These are phyloP conservation scores for Diospyros kaki DNA, from an alignment of 148 eudicot species.

Conservation along the genomic window DNA sequence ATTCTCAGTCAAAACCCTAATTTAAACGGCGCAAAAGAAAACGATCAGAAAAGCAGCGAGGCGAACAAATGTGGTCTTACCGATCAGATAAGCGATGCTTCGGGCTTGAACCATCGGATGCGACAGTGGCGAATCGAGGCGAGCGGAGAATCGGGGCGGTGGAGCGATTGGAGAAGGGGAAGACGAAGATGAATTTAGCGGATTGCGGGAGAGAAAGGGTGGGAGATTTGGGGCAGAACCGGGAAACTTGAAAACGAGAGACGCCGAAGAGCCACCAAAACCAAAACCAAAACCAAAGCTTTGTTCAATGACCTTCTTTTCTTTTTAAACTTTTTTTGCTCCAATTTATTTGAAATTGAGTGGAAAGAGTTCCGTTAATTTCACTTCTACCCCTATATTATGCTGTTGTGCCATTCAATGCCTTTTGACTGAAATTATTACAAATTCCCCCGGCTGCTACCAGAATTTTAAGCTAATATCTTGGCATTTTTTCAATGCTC, in stretches of 20 bases:
- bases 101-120: not conserved
- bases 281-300: not conserved
- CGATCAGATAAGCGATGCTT: constrained; percentile 10
- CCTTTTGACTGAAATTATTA: no score
- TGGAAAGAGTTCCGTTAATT: not conserved
- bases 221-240: constrained; percentile 21
- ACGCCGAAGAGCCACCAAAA: not conserved
- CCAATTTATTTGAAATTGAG: constrained; percentile 10
- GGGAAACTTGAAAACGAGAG: constrained; percentile 30
- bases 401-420: no score
- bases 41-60: not conserved
- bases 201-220: not conserved
- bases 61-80: constrained; percentile 6
- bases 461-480: no score
- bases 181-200: not conserved
- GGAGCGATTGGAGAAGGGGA: not conserved
- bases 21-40: not conserved
- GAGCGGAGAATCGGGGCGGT: not conserved
- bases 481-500: no score
- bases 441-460: no score
- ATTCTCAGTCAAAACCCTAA: constrained; percentile 15
- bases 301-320: not conserved
- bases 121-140: not conserved
- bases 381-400: no score
- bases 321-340: not conserved